These are phyloP conservation scores for Epichloe sibirici DNA, from an alignment of 2,329 filamentous ascomycete species.

Conservation along the genomic window DNA sequence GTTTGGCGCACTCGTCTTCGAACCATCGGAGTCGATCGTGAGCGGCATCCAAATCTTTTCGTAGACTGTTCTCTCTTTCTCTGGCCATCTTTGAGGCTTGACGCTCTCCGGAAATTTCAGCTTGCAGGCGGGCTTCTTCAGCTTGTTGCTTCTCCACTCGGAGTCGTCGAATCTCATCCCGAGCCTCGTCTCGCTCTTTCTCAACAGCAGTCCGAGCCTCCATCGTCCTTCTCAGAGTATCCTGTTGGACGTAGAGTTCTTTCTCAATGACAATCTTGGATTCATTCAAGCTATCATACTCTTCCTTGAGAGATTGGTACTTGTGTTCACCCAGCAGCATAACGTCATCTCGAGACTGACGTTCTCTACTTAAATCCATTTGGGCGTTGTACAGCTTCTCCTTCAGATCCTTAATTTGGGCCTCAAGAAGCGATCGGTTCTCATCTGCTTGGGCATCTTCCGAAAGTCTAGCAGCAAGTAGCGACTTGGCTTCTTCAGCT, in stretches of 20 bases:
- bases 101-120: constrained; percentile 69
- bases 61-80: constrained; percentile 67
- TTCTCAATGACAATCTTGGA: constrained; percentile 97
- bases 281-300: constrained; percentile 78
- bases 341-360: constrained; percentile 89
- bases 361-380: constrained; percentile 78
- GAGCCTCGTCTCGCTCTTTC: constrained; percentile 78
- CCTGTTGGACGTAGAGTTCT: constrained; percentile 91
- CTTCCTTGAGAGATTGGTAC: constrained; percentile 66
- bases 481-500: constrained; percentile 71
- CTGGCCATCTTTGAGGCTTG: constrained; percentile 65
- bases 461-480: constrained; percentile 78
- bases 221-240: constrained; percentile 73
- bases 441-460: constrained; percentile 79
- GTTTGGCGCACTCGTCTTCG: constrained; percentile 63
- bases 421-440: constrained; percentile 70
- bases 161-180: constrained; percentile 70
- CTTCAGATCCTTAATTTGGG: constrained; percentile 81
- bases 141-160: constrained; percentile 73
- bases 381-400: constrained; percentile 73
- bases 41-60: constrained; percentile 69
- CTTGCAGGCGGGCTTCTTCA: constrained; percentile 74
- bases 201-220: constrained; percentile 73
- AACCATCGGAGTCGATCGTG: constrained; percentile 65
- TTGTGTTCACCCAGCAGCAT: constrained; percentile 85